phyloP scores from a whole-genome alignment of 345 rosid species.

The Barbarea vulgaris region DNA sequence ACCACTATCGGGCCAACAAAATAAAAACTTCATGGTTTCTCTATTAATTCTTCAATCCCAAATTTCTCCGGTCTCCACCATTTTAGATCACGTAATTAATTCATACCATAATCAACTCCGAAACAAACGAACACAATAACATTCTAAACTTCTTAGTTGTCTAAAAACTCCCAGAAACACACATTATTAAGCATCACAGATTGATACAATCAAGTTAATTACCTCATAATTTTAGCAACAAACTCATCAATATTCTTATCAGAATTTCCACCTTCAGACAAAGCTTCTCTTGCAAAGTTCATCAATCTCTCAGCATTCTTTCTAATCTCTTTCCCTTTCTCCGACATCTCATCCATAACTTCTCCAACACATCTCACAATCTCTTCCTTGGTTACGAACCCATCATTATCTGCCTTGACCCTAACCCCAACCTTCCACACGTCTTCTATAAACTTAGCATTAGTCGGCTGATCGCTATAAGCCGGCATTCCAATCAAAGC shows the following conservation, averaged over 20 bases:
- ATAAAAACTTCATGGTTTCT: neutral
- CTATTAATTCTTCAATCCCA: constrained; percentile 4
- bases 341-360: constrained; percentile 41
- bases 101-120: constrained; percentile 2
- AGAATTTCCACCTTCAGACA: constrained; percentile 46
- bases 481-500: constrained; percentile 51
- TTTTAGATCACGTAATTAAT: neutral
- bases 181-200: constrained; percentile 19
- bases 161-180: neutral
- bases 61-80: neutral
- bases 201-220: neutral
- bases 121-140: neutral
- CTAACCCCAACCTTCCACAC: constrained; percentile 51
- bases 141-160: neutral
- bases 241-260: constrained; percentile 49
- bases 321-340: constrained; percentile 43
- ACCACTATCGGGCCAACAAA: neutral
- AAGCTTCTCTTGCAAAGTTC: constrained; percentile 42
- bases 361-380: constrained; percentile 39
- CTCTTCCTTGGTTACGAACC: constrained; percentile 39
- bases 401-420: constrained; percentile 37
- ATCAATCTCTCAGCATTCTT: constrained; percentile 21
- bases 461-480: constrained; percentile 40
- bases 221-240: constrained; percentile 37
- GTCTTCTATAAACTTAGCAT: constrained; percentile 48